Evolutionary conservation across 2,329 filamentous ascomycete species (phyloP), one percentile per base, ranked within the genome.

Genomic region (Colletotrichum sublineola): DNA sequence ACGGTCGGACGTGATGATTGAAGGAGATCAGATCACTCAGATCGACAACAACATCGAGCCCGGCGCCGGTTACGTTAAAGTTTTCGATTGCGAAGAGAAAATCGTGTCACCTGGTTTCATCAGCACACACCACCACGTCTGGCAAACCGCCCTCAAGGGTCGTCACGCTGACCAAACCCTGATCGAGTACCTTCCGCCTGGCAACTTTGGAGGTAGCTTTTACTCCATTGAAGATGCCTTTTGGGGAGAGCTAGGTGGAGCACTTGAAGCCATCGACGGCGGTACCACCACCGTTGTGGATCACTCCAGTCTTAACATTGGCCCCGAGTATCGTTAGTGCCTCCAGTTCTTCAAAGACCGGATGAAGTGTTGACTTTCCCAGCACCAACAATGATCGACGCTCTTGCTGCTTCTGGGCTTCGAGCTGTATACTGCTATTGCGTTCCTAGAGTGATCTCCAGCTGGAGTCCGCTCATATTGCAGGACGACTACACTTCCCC

Each of bases 381-480:
- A 80, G 78, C 74, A 3, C 74, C 78, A 62, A 77, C 79, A n/a
- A 82, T 80, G 38, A 78, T 86, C 44, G 79, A 82, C 15, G 68
- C 68, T 33, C 81, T 83, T 5, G 75, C 81, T 3, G 77, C 82
- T 12, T 84, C 85, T 1, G 85, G 86, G 2, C 81, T 87, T 24
- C 82, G 86, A 6, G 82, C 84, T 9, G 77, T 86, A 7, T 87
- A 83, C 76, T 83, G 82, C 68, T 85, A 84, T 71, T 80, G 79
- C 12, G 81, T 82, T 1, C 80, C 79, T 1, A 75, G 77, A 36
- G 72, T 81, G 6, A 75, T 53, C 29, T 53, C 77, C 24, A 77
- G 78, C 18, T 81, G 78, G 78, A 74, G 75, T 6, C 79, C 82
- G 0, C 75, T 80, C 31, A 60, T 71, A 1, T 31, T 78, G 0